Conservation (phyloP, 306 rosid species). For the Ammopiptanthus mongolicus region DNA sequence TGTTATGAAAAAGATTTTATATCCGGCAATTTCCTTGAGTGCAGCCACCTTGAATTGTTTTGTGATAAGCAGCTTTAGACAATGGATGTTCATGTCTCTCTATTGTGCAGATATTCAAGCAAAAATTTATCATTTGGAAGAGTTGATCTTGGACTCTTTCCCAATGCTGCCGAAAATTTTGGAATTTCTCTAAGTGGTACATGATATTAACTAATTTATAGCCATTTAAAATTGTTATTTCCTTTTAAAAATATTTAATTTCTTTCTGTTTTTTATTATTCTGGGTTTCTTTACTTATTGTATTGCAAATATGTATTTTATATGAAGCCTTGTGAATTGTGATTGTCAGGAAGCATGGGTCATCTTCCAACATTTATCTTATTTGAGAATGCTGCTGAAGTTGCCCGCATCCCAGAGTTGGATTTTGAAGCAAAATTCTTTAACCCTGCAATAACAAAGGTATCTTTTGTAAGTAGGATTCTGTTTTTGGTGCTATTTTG, state of each 20-base stretch:
- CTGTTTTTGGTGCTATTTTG: slow-evolving; percentile 12
- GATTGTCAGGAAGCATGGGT: slow-evolving; percentile 65
- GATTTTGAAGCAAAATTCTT: slow-evolving; percentile 50
- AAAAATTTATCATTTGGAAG: slow-evolving; percentile 79
- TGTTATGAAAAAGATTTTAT: neutral
- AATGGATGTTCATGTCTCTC: slow-evolving; percentile 17
- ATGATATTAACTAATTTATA: neutral
- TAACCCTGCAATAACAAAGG: slow-evolving; percentile 66
- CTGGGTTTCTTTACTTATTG: neutral
- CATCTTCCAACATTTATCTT: slow-evolving; percentile 89
- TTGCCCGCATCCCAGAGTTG: slow-evolving; percentile 70
- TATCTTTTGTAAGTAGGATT: neutral
- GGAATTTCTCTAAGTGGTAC: slow-evolving; percentile 82
- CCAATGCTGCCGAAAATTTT: slow-evolving; percentile 77
- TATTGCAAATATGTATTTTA: slow-evolving; percentile 1
- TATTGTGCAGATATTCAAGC: slow-evolving; percentile 70
- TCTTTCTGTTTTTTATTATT: neutral
- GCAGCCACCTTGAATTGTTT: neutral
- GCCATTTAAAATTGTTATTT: neutral
- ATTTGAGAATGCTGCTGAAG: slow-evolving; percentile 74
- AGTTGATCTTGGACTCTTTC: slow-evolving; percentile 92
- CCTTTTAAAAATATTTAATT: neutral
- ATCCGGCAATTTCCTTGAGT: slow-evolving; percentile 1
- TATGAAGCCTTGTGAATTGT: neutral
- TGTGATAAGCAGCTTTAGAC: slow-evolving; percentile 6